Percentiles rank a stretch among this genome's conserved stretches.
Conservation (phyloP, 1,139 yeast species). For the Torulaspora globosa region DNA sequence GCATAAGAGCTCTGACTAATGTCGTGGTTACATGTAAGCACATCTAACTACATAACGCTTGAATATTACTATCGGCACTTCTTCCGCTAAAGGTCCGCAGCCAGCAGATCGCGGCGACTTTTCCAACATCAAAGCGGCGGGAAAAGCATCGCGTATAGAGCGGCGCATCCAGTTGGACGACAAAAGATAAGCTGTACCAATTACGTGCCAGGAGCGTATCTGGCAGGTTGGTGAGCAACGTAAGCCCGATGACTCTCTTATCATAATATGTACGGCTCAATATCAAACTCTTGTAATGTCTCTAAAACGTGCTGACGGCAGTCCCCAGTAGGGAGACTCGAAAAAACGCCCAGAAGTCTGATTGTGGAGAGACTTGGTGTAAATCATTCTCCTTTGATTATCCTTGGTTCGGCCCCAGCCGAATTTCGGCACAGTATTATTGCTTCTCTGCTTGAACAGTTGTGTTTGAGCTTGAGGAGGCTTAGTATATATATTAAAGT, state of each 20-base stretch:
- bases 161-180: background rate
- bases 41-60: too few relatives aligned
- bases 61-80: background rate
- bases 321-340: background rate
- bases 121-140: background rate
- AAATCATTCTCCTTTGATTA: background rate
- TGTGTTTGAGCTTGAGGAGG: background rate
- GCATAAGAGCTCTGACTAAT: conserved; percentile 3
- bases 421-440: background rate
- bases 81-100: background rate
- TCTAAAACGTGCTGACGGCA: background rate
- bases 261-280: background rate
- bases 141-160: background rate
- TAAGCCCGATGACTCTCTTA: background rate
- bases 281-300: background rate
- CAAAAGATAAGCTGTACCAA: background rate
- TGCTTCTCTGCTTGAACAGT: background rate
- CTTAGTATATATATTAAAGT: background rate
- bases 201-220: background rate
- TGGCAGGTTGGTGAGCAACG: background rate
- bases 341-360: background rate
- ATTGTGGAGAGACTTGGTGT: background rate
- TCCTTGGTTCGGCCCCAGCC: background rate
- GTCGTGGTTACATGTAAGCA: too few relatives aligned
- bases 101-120: background rate